These are phyloP conservation scores for Draba incana DNA, from an alignment of 345 rosid genomes.

Conservation along the genomic window DNA sequence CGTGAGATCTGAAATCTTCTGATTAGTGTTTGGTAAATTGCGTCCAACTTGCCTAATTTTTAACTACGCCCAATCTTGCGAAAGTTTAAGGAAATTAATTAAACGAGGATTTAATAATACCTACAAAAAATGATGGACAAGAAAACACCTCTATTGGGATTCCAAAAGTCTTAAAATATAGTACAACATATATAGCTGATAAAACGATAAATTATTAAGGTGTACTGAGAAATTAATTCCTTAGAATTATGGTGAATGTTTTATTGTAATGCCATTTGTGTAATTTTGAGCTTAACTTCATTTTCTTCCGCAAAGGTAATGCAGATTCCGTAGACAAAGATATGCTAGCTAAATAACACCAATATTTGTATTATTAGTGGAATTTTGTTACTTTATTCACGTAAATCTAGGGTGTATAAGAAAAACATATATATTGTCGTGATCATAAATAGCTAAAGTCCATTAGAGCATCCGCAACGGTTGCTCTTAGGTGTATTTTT, in stretches of 20 bases:
- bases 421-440: slow-evolving; percentile 5
- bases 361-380: background rate
- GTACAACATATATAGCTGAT: background rate
- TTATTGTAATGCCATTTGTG: background rate
- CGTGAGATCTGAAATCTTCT: slow-evolving; percentile 8
- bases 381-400: background rate
- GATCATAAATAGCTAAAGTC: slow-evolving; percentile 10
- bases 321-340: background rate
- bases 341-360: background rate
- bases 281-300: background rate
- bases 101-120: background rate
- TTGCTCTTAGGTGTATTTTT: too few species aligned
- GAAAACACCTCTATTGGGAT: background rate
- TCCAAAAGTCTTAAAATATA: background rate
- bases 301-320: background rate
- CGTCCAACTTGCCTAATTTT: slow-evolving; percentile 26
- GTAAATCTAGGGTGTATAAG: background rate
- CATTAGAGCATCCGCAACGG: background rate
- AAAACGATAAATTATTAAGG: background rate
- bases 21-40: slow-evolving; percentile 35
- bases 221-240: background rate
- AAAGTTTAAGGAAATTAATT: background rate
- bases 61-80: slow-evolving; percentile 12
- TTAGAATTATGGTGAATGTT: background rate
- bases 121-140: background rate